Evolutionary conservation across 305 asterid genomes (phyloP).

Genomic region (Fraxinus floribunda): DNA sequence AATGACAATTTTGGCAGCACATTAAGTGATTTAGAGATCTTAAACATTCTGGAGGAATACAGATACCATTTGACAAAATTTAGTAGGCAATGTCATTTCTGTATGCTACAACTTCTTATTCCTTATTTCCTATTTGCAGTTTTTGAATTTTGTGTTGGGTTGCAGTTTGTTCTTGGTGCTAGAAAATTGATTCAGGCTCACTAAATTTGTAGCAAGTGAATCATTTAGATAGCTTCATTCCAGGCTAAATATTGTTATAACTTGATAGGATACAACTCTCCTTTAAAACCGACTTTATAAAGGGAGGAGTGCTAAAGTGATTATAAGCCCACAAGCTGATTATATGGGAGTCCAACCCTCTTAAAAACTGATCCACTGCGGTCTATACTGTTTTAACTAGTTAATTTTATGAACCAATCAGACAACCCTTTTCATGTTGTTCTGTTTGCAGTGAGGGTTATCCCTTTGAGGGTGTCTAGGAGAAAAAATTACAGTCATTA

Average conservation of each 20-base stretch:
- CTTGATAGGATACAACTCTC: neutral
- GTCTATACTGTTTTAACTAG: neutral
- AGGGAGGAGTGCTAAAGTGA: neutral
- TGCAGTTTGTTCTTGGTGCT: neutral
- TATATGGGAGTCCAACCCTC: neutral
- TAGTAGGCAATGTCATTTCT: neutral
- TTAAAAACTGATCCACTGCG: neutral
- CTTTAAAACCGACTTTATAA: neutral
- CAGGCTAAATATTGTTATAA: neutral
- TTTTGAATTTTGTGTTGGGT: neutral
- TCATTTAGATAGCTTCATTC: neutral
- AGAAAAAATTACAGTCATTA: neutral
- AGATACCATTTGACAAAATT: neutral
- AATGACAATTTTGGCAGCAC: slow-evolving; percentile 5
- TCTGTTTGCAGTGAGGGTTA: neutral
- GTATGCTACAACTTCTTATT: neutral
- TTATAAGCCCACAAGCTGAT: neutral
- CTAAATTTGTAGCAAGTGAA: neutral
- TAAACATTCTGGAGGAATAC: neutral
- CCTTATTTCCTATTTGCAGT: neutral
- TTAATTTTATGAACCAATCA: neutral
- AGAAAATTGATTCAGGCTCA: slow-evolving; percentile 3
- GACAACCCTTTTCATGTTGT: neutral
- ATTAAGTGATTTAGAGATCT: neutral
- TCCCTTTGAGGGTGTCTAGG: neutral